Evolutionary conservation across 345 rosid species (phyloP).

Genomic region (Aethionema arabicum): DNA sequence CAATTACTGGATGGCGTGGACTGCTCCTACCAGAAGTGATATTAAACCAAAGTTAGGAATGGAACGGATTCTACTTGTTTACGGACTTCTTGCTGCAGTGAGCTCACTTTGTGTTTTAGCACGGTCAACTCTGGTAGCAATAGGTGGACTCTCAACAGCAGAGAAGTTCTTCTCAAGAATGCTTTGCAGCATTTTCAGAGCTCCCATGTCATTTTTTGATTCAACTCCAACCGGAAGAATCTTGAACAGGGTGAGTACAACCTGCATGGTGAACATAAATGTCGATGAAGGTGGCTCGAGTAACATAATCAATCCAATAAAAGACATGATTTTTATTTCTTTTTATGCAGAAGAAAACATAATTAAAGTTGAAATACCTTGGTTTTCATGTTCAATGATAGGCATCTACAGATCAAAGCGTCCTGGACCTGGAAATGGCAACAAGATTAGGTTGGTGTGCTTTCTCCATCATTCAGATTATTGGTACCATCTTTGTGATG

Average conservation of each 20-base stretch:
- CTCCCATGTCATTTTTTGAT: conserved; percentile 95
- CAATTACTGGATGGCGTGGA: conserved; percentile 97
- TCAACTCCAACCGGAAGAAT: conserved; percentile 96
- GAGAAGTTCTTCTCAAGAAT: conserved; percentile 71
- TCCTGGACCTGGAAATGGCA: conserved; percentile 83
- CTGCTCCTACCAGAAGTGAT: conserved; percentile 68
- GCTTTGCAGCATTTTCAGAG: conserved; percentile 66
- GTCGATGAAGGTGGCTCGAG: too few relatives aligned
- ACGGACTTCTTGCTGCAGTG: conserved; percentile 60
- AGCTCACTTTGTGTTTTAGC: conserved; percentile 72
- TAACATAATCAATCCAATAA: conserved; percentile 7
- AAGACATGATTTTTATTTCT: background rate
- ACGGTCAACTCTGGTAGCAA: conserved; percentile 62
- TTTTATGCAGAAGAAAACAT: background rate
- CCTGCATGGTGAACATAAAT: background rate
- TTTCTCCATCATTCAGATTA: conserved; percentile 71
- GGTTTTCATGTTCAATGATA: conserved; percentile 35
- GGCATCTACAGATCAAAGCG: conserved; percentile 94
- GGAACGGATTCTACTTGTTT: conserved; percentile 64
- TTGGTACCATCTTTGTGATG: conserved; percentile 87
- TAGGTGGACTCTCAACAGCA: conserved; percentile 76
- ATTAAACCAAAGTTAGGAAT: conserved; percentile 48
- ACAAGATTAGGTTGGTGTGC: conserved; percentile 88
- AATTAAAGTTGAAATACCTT: conserved; percentile 13
- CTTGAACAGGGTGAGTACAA: conserved; percentile 71